These are phyloP conservation scores for Penicillium crustosum DNA, from an alignment of 2,329 filamentous ascomycete genomes.

Conservation along the genomic window DNA sequence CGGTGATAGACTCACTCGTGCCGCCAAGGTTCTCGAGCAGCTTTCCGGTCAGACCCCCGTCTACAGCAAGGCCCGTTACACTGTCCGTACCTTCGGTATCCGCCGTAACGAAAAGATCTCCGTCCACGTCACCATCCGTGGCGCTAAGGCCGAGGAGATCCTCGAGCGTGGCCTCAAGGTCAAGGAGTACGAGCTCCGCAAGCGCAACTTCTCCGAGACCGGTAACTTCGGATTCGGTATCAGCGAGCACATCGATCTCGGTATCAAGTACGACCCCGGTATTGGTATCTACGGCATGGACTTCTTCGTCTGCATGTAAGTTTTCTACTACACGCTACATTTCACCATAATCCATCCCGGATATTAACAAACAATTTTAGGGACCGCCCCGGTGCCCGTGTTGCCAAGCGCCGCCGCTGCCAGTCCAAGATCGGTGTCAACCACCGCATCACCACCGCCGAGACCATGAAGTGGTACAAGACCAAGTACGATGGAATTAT, in stretches of 20 bases:
- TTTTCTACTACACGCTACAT: slow-evolving; percentile 20
- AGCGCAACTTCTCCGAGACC: slow-evolving; percentile 99
- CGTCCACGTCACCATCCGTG: slow-evolving; percentile 98
- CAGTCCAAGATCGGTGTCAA: slow-evolving; percentile 80
- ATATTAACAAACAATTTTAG: slow-evolving; percentile 38
- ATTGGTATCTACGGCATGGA: slow-evolving; percentile 99
- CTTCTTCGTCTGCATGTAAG: slow-evolving; percentile 99
- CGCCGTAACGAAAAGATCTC: slow-evolving; percentile 99
- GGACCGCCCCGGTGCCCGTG: slow-evolving; percentile 97
- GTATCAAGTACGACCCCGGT: slow-evolving; percentile 99
- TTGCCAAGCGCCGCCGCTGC: slow-evolving; percentile 89
- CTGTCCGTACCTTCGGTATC: slow-evolving; percentile 99
- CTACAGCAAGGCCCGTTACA: slow-evolving; percentile 99
- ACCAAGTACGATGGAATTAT: slow-evolving; percentile 97
- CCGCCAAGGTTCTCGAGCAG: slow-evolving; percentile 99
- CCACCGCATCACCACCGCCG: slow-evolving; percentile 90
- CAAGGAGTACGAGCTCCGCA: slow-evolving; percentile 99
- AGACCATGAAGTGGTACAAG: slow-evolving; percentile 99
- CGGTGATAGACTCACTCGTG: slow-evolving; percentile 99
- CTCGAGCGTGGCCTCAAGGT: slow-evolving; percentile 99
- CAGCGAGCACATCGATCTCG: slow-evolving; percentile 99
- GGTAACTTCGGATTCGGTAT: slow-evolving; percentile 99
- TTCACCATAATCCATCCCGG: neutral
- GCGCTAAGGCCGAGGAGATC: slow-evolving; percentile 99
- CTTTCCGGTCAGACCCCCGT: slow-evolving; percentile 98